Conservation (phyloP, 768 basidiomycete genomes). For the Calocera cornea region DNA sequence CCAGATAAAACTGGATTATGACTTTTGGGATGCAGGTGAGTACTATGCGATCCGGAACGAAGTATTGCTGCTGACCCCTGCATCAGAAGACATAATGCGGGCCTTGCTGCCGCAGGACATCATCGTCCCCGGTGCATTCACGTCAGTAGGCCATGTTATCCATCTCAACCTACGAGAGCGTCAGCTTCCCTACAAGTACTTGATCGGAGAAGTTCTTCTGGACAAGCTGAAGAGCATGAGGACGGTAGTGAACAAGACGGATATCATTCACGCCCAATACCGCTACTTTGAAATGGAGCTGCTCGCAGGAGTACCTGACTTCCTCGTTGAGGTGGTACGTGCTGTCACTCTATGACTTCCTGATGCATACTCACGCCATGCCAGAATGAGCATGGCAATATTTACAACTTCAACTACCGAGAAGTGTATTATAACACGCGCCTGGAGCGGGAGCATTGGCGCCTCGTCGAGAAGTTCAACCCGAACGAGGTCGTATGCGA, state of each 20-base stretch:
- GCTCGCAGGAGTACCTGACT: conserved; percentile 79
- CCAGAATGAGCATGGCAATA: conserved; percentile 73
- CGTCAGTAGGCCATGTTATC: background rate
- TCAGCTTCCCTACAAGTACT: conserved; percentile 78
- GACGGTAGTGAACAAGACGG: conserved; percentile 92
- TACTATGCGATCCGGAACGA: background rate
- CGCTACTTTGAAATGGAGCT: conserved; percentile 96
- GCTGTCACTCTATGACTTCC: background rate
- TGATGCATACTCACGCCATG: conserved; percentile 5
- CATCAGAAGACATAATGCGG: background rate
- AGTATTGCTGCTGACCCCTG: background rate
- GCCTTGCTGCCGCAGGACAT: background rate
- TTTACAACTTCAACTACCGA: conserved; percentile 87
- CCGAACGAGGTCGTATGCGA: conserved; percentile 70
- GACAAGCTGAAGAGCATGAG: conserved; percentile 76
- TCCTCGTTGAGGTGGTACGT: conserved; percentile 73
- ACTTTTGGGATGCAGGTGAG: background rate
- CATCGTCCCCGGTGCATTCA: background rate
- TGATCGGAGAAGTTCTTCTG: conserved; percentile 84
- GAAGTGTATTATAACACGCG: conserved; percentile 98
- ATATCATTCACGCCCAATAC: conserved; percentile 71
- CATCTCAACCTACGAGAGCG: conserved; percentile 84
- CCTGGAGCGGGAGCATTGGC: conserved; percentile 78
- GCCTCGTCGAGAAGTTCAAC: conserved; percentile 64
- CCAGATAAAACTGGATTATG: background rate